Conservation (phyloP, 768 basidiomycete genomes). For the Antrodiella citrinella region DNA sequence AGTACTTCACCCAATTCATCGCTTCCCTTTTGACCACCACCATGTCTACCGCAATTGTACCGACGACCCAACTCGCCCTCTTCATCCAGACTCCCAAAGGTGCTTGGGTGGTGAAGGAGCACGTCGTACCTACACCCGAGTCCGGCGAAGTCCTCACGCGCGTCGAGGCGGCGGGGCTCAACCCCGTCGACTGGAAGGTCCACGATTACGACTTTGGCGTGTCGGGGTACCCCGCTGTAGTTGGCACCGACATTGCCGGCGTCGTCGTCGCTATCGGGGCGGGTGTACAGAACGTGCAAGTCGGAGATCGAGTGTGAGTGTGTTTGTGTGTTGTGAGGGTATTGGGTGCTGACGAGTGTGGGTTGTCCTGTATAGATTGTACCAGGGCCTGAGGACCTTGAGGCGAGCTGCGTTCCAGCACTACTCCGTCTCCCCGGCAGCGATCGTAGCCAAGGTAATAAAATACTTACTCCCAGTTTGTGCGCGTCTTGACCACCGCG, state of each 20-base stretch:
- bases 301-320: conserved; percentile 34
- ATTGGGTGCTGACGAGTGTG: too few species aligned
- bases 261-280: conserved; percentile 30
- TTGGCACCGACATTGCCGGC: conserved; percentile 22
- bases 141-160: conserved; percentile 11
- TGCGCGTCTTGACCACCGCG: not conserved
- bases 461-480: not conserved
- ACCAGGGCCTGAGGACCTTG: conserved; percentile 2
- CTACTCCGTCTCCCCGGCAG: conserved; percentile 3
- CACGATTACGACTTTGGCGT: conserved; percentile 15
- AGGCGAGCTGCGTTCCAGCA: conserved; percentile 4
- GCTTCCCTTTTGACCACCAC: too few species aligned
- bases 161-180: conserved; percentile 12
- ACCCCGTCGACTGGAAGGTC: conserved; percentile 8
- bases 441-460: conserved; percentile 5
- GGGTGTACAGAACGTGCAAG: conserved; percentile 25
- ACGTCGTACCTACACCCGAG: conserved; percentile 8
- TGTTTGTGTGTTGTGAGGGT: too few species aligned
- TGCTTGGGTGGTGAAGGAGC: not conserved
- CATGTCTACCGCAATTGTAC: too few species aligned
- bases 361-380: too few species aligned
- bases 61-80: conserved; percentile 1
- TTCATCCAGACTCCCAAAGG: not conserved
- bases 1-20: too few species aligned
- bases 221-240: conserved; percentile 23